Percentiles rank a stretch among this genome's conserved stretches.
Conservation (phyloP, 257 asterid genomes). For the Buddleja alternifolia region DNA sequence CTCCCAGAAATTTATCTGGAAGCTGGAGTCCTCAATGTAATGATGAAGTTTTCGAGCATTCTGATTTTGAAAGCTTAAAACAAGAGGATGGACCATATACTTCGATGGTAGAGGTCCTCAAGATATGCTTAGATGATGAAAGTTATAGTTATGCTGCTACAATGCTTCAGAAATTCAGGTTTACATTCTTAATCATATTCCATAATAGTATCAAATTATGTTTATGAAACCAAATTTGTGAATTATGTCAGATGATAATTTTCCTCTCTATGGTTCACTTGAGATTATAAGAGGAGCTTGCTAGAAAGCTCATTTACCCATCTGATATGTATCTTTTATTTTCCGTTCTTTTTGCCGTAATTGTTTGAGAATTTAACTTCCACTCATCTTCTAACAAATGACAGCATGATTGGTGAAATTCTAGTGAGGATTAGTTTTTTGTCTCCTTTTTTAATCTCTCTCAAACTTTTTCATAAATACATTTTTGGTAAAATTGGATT, state of each 20-base stretch:
- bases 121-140: slow-evolving; percentile 66
- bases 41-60: slow-evolving; percentile 48
- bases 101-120: slow-evolving; percentile 56
- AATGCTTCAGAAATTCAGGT: slow-evolving; percentile 90
- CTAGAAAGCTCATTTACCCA: too few relatives aligned
- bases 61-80: slow-evolving; percentile 47
- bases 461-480: too few relatives aligned
- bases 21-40: slow-evolving; percentile 77
- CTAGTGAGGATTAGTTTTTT: neutral
- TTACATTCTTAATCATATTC: neutral
- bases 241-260: neutral
- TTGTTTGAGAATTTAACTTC: neutral
- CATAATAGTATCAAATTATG: neutral
- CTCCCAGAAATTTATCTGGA: slow-evolving; percentile 78
- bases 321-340: neutral
- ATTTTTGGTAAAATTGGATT: too few relatives aligned
- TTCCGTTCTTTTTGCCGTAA: neutral
- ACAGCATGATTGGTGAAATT: neutral
- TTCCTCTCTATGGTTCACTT: neutral
- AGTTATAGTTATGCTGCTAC: slow-evolving; percentile 65
- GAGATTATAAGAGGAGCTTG: neutral
- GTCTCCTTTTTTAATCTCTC: neutral
- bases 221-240: neutral
- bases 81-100: slow-evolving; percentile 52
- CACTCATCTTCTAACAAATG: neutral